Percentiles rank a stretch among this genome's conserved stretches.
These are phyloP conservation scores for Ehretia macrophylla DNA, from an alignment of 257 asterid species.

Conservation along the genomic window DNA sequence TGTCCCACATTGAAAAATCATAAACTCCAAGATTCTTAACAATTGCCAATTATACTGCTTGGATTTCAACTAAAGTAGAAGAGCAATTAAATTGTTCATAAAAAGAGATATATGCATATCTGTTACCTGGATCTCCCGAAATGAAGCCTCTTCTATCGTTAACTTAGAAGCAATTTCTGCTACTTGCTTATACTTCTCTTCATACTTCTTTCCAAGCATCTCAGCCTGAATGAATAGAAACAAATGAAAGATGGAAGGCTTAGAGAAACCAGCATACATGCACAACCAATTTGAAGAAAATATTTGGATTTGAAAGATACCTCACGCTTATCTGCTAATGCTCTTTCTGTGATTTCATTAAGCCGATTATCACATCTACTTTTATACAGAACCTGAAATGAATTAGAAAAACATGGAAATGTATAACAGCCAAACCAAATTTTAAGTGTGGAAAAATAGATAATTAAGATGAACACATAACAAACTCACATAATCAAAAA, in stretches of 20 bases:
- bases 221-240: slow-evolving; percentile 60
- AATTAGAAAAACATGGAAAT: slow-evolving; percentile 14
- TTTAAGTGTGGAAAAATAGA: background rate
- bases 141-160: slow-evolving; percentile 92
- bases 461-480: background rate
- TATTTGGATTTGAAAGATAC: slow-evolving; percentile 27
- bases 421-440: slow-evolving; percentile 4
- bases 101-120: slow-evolving; percentile 6
- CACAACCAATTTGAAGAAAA: slow-evolving; percentile 9
- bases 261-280: background rate
- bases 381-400: slow-evolving; percentile 78
- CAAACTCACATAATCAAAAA: background rate
- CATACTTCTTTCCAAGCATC: slow-evolving; percentile 79
- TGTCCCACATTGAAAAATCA: too few relatives aligned
- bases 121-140: slow-evolving; percentile 79
- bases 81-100: background rate
- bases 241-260: background rate
- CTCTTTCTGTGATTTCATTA: slow-evolving; percentile 96
- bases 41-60: too few relatives aligned
- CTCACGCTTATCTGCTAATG: slow-evolving; percentile 89
- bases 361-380: slow-evolving; percentile 98
- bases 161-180: slow-evolving; percentile 91
- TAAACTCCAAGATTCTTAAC: too few relatives aligned
- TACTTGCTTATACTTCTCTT: slow-evolving; percentile 90
- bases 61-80: background rate